Evolutionary conservation across 192 early-diverging fungal genomes (phyloP), one percentile per base, ranked within the genome.

Genomic region (Pilaira anomala): DNA sequence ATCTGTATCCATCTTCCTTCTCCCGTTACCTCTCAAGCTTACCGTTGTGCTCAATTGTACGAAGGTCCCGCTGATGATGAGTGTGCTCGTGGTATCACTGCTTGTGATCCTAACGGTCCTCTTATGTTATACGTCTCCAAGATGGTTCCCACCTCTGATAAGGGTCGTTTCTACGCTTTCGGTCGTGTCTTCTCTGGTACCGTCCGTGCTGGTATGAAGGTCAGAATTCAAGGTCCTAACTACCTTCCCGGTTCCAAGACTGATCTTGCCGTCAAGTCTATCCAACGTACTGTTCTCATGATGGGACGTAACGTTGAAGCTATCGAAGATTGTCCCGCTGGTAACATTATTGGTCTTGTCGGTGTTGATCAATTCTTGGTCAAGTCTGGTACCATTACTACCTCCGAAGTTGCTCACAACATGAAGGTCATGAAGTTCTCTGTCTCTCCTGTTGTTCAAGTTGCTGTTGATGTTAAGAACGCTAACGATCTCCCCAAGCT

Each of bases 351-450:
- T 62, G 95, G 95, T 86, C 90, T 98, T 68, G 94, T 97, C 73
- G 97, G 97, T 85, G 87, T 98, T 66, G 97, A 98, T 81, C 93
- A 97, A 85, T 98, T 92, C 89, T 84, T 98, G 86, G 89, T 97
- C 79, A 98, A 98, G 88, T 95, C 95, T 59, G 97, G 93, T 80
- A 98, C 96, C 72, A 88, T 98, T 78, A 94, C 94, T 66, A 97
- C 97, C 59, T 88, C 83, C 24, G 95, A 96, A 40, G 78, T 80
- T 68, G 93, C 94, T 57, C 91, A 98, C 86, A 97, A 97, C 88
- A 77, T 97, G 84, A 93, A 89, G 84, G 95, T 98, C 82, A 97
- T 98, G 97, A 96, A 96, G 86, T 98, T 97, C 90, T 96, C 94
- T 54, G 95, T 97, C 68, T 97, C 97, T 21, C 97, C 97, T 69